Evolutionary conservation across 345 rosid species (phyloP).

Genomic region (Durio zibethinus): DNA sequence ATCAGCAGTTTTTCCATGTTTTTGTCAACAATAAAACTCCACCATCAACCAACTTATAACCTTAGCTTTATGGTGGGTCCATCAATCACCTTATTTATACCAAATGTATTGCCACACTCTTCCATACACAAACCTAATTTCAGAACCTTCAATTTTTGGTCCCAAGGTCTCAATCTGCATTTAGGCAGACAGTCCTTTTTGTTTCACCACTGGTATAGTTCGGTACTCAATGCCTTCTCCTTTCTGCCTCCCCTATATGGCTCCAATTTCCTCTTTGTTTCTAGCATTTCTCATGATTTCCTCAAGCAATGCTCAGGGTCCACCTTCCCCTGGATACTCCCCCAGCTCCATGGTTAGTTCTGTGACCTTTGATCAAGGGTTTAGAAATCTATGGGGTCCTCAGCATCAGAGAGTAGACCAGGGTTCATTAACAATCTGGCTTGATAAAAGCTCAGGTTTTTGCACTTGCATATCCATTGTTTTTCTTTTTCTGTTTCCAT

Average conservation of each 20-base stretch:
- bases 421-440: constrained; percentile 63
- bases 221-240: not conserved
- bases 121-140: constrained; percentile 13
- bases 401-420: constrained; percentile 75
- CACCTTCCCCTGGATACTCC: constrained; percentile 81
- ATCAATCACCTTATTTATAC: constrained; percentile 38
- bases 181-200: not conserved
- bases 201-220: not conserved
- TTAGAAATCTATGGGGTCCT: constrained; percentile 75
- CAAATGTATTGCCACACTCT: constrained; percentile 12
- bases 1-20: constrained; percentile 6
- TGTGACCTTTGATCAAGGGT: constrained; percentile 49
- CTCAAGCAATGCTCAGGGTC: constrained; percentile 36
- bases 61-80: constrained; percentile 26
- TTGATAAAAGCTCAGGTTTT: constrained; percentile 61
- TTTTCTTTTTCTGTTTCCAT: not conserved
- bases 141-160: constrained; percentile 13
- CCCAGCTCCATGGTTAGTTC: constrained; percentile 57
- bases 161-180: not conserved
- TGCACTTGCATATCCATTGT: not conserved
- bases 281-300: constrained; percentile 22
- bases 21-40: constrained; percentile 40
- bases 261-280: constrained; percentile 28
- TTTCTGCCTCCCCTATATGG: constrained; percentile 31
- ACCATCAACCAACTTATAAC: constrained; percentile 40